These are phyloP conservation scores for Musa itinerans DNA, from an alignment of 176 grass and related monocot species.

Conservation along the genomic window DNA sequence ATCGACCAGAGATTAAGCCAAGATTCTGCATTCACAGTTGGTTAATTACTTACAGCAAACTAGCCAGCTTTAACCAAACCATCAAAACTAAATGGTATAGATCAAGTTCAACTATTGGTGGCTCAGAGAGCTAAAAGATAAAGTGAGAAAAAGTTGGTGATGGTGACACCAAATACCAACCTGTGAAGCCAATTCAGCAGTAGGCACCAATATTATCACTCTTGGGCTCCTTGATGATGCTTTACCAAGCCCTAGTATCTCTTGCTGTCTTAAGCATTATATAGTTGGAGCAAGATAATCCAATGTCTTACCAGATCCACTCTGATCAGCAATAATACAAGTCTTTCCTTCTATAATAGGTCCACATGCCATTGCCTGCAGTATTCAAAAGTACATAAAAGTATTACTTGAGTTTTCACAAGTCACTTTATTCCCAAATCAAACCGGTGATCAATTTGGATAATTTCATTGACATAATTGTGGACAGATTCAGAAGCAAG, in stretches of 20 bases:
- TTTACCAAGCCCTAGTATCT: slow-evolving; percentile 45
- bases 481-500: too few relatives aligned
- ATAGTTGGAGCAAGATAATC: slow-evolving; percentile 74
- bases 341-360: slow-evolving; percentile 70
- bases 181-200: slow-evolving; percentile 84
- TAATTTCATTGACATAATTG: too few relatives aligned
- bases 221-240: slow-evolving; percentile 56
- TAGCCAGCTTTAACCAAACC: not conserved
- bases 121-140: not conserved
- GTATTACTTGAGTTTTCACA: not conserved
- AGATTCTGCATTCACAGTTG: not conserved
- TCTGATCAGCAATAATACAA: slow-evolving; percentile 93
- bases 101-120: not conserved
- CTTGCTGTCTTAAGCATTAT: slow-evolving; percentile 65
- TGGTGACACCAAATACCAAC: slow-evolving; percentile 25
- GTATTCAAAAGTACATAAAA: not conserved
- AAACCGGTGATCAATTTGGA: too few relatives aligned
- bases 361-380: slow-evolving; percentile 68
- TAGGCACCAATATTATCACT: slow-evolving; percentile 71
- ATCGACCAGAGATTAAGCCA: not conserved
- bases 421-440: not conserved
- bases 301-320: slow-evolving; percentile 85
- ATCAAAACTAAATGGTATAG: too few relatives aligned
- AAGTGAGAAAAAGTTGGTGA: not conserved
- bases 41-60: not conserved